Conservation (phyloP, 2,329 filamentous ascomycete species). For the Tolypocladium tundrense region DNA sequence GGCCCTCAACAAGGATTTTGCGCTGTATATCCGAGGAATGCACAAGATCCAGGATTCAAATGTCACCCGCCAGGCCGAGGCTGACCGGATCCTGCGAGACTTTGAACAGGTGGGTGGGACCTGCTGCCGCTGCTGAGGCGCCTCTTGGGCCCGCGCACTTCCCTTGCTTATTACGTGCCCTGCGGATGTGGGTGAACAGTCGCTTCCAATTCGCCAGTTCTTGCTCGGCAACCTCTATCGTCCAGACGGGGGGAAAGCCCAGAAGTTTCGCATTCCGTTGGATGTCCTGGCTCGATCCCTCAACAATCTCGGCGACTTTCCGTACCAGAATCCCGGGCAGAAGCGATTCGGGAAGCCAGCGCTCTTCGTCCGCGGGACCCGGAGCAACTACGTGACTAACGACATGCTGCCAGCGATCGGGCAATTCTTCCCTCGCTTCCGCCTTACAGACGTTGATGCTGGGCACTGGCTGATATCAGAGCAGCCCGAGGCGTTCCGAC, state of each 20-base stretch:
- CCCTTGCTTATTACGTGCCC: neutral
- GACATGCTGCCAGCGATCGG: conserved; percentile 72
- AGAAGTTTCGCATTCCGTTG: conserved; percentile 74
- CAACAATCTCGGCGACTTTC: conserved; percentile 76
- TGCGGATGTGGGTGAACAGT: conserved; percentile 17
- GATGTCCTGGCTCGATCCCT: conserved; percentile 57
- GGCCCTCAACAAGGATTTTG: conserved; percentile 63
- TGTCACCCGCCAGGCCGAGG: conserved; percentile 62
- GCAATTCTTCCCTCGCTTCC: conserved; percentile 71
- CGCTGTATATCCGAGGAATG: conserved; percentile 76
- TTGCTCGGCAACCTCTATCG: conserved; percentile 76
- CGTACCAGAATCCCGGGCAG: conserved; percentile 63
- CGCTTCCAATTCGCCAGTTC: conserved; percentile 76
- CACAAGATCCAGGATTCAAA: conserved; percentile 61
- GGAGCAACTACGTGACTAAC: conserved; percentile 70
- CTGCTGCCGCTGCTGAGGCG: neutral
- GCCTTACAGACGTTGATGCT: conserved; percentile 61
- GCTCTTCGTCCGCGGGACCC: conserved; percentile 69
- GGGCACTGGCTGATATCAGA: conserved; percentile 91
- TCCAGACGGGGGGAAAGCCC: conserved; percentile 34
- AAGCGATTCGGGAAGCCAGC: conserved; percentile 65
- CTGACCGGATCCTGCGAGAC: conserved; percentile 65
- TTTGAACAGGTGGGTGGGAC: conserved; percentile 52
- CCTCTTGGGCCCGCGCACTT: neutral
- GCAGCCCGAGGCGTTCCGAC: conserved; percentile 67